phyloP scores from a whole-genome alignment of 768 basidiomycete species.

The Lanmaoa rubissima region DNA sequence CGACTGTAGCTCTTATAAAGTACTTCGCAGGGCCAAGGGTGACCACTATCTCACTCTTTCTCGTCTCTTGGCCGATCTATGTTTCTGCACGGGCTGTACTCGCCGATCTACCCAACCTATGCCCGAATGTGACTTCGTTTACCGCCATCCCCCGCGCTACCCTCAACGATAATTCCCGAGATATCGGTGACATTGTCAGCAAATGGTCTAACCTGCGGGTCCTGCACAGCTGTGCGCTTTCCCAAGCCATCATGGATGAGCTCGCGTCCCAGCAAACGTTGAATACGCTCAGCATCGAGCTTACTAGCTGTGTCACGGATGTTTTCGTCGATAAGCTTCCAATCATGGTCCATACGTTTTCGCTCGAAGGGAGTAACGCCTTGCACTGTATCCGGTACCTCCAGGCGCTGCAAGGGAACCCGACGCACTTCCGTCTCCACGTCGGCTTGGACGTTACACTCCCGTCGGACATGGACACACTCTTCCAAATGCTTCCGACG shows the following conservation, averaged over 20 bases:
- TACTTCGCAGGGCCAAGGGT: constrained; percentile 13
- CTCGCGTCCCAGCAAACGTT: constrained; percentile 1
- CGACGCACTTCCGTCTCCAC: neutral
- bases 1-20: constrained; percentile 9
- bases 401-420: constrained; percentile 2
- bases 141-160: constrained; percentile 7
- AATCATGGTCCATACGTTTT: constrained; percentile 3
- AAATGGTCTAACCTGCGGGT: constrained; percentile 8
- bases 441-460: neutral
- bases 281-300: constrained; percentile 14
- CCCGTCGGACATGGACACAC: constrained; percentile 5
- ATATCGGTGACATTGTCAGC: constrained; percentile 10
- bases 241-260: constrained; percentile 10
- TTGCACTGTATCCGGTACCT: constrained; percentile 11
- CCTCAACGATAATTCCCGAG: constrained; percentile 4
- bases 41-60: constrained; percentile 1
- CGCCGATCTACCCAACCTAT: constrained; percentile 1
- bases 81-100: neutral
- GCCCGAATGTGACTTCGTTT: constrained; percentile 20
- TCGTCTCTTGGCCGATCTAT: constrained; percentile 4
- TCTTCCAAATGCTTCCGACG: constrained; percentile 6
- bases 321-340: constrained; percentile 6
- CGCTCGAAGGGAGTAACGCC: constrained; percentile 7
- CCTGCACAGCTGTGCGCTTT: constrained; percentile 9
- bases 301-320: neutral